Evolutionary conservation across 495 filamentous ascomycete species (phyloP).

Genomic region (Symbiotaphrina buchneri): DNA sequence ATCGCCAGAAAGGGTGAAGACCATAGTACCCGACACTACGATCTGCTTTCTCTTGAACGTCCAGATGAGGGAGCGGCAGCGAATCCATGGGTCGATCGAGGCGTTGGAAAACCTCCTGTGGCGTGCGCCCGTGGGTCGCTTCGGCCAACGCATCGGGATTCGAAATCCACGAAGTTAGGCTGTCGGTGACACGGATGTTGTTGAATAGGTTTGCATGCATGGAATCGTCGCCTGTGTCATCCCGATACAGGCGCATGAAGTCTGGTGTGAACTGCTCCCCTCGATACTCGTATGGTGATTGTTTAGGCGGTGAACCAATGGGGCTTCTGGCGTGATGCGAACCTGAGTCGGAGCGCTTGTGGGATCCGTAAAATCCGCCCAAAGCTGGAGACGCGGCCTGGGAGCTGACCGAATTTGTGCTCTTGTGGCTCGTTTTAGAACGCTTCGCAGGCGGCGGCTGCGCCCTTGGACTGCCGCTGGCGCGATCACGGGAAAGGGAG

Average conservation of each 20-base stretch:
- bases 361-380: conserved; percentile 17
- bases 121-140: conserved; percentile 18
- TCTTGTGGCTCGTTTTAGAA: conserved; percentile 50
- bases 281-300: conserved; percentile 26
- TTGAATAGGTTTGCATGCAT: conserved; percentile 43
- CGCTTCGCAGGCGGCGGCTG: conserved; percentile 42
- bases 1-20: conserved; percentile 39
- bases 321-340: conserved; percentile 24
- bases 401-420: conserved; percentile 46
- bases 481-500: conserved; percentile 14
- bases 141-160: conserved; percentile 27
- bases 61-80: conserved; percentile 24
- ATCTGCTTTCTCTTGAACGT: conserved; percentile 22
- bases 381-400: conserved; percentile 21
- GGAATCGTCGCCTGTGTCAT: conserved; percentile 27
- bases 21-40: conserved; percentile 18
- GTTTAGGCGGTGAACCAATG: conserved; percentile 18
- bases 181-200: conserved; percentile 39
- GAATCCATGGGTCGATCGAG: conserved; percentile 29
- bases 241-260: conserved; percentile 48
- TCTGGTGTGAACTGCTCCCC: conserved; percentile 44
- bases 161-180: conserved; percentile 49
- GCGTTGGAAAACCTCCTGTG: conserved; percentile 24
- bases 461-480: conserved; percentile 32
- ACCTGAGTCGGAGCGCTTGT: conserved; percentile 27